Percentiles rank a stretch among this genome's conserved stretches.
Conservation (phyloP, 2,329 filamentous ascomycete genomes). For the Bertia moriformis region DNA sequence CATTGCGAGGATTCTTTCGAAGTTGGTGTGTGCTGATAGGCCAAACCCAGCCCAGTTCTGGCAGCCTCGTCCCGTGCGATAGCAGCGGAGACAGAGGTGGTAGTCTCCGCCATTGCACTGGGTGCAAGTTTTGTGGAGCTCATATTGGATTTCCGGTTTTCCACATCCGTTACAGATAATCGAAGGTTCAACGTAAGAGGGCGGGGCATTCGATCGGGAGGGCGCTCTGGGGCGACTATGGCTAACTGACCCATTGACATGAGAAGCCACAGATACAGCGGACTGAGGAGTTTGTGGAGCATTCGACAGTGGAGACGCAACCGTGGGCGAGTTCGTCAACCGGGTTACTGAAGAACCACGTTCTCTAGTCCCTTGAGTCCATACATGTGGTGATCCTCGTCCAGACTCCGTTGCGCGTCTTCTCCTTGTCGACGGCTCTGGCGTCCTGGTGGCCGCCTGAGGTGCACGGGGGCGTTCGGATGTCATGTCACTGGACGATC, state of each 20-base stretch:
- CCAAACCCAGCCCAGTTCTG: conserved; percentile 82
- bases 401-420: not conserved
- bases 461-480: conserved; percentile 13
- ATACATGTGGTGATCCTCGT: not conserved
- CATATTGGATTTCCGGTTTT: conserved; percentile 64
- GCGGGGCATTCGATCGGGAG: conserved; percentile 16
- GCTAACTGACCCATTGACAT: not conserved
- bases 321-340: not conserved
- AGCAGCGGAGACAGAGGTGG: conserved; percentile 71
- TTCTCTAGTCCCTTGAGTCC: not conserved
- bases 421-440: no score
- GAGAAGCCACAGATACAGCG: conserved; percentile 3
- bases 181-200: conserved; percentile 54
- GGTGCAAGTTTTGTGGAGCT: conserved; percentile 70
- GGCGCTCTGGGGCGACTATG: not conserved
- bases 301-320: not conserved
- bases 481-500: conserved; percentile 19
- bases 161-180: conserved; percentile 61
- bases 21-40: conserved; percentile 52
- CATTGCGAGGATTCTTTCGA: conserved; percentile 34
- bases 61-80: conserved; percentile 63
- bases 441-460: no score
- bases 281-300: not conserved
- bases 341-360: not conserved
- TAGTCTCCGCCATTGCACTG: conserved; percentile 58